Evolutionary conservation across 2,329 filamentous ascomycete species (phyloP).

Genomic region (Hymenoscyphus linearis): DNA sequence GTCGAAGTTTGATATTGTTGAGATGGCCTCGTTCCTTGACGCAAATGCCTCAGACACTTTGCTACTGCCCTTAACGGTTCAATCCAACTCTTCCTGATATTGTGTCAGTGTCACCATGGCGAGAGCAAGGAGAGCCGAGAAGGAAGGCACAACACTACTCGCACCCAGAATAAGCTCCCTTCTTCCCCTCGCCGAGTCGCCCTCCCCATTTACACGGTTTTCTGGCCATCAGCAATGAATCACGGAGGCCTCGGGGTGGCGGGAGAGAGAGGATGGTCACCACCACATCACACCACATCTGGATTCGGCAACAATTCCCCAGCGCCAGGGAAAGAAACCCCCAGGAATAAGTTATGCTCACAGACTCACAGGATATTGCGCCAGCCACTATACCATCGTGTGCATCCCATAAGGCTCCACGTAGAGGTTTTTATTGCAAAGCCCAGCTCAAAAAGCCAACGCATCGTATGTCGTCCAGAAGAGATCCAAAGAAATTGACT

Average conservation of each 20-base stretch:
- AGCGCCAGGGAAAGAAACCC: no score
- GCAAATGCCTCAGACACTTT: background rate
- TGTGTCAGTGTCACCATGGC: background rate
- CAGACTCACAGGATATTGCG: background rate
- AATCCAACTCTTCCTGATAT: background rate
- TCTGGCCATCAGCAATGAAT: background rate
- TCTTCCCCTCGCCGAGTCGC: background rate
- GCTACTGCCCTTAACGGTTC: background rate
- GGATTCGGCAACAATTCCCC: no score
- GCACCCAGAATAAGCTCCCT: background rate
- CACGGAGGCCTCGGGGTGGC: no score
- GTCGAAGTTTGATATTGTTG: no score
- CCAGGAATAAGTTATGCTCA: no score
- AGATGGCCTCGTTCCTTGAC: no score
- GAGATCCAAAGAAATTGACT: background rate
- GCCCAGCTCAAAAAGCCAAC: background rate
- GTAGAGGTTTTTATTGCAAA: background rate
- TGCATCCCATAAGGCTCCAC: background rate
- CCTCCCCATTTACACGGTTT: background rate
- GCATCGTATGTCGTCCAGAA: background rate
- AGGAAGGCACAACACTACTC: background rate
- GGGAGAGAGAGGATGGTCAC: no score
- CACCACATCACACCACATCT: no score
- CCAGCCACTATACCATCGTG: background rate
- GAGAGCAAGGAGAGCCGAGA: background rate